phyloP scores from a whole-genome alignment of 306 rosid species.

The Lathyrus tuberosus region DNA sequence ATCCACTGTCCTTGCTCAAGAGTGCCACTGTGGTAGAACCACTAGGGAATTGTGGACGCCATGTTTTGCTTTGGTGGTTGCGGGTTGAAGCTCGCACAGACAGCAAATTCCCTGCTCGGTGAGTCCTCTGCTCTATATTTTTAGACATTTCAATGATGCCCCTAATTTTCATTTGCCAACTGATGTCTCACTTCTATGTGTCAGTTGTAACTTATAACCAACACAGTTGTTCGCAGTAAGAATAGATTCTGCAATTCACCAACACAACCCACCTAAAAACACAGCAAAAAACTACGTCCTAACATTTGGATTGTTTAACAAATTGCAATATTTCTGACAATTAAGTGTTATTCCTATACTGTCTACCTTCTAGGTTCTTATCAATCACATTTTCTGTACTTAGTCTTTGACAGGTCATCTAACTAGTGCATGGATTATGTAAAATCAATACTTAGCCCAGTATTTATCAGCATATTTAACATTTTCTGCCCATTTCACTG shows the following conservation, averaged over 20 bases:
- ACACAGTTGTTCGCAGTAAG: not conserved
- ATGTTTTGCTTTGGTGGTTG: slow-evolving; percentile 93
- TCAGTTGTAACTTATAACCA: not conserved
- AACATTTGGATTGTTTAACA: slow-evolving; percentile 8
- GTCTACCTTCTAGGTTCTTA: no score
- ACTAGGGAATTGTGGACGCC: slow-evolving; percentile 94
- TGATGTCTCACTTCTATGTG: slow-evolving; percentile 3
- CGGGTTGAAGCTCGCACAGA: slow-evolving; percentile 98
- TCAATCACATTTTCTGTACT: no score
- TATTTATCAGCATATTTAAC: not conserved
- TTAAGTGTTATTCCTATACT: no score
- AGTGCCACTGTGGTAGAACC: slow-evolving; percentile 83
- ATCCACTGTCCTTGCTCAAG: slow-evolving; percentile 84
- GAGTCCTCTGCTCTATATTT: slow-evolving; percentile 41
- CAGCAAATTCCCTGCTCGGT: slow-evolving; percentile 96
- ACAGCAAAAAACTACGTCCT: not conserved
- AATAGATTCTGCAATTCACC: not conserved
- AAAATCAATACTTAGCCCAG: not conserved
- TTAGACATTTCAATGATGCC: not conserved
- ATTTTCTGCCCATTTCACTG: slow-evolving; percentile 24
- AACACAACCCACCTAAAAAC: not conserved
- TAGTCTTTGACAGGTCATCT: not conserved
- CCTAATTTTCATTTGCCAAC: slow-evolving; percentile 9
- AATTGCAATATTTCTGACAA: slow-evolving; percentile 15
- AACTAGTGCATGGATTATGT: slow-evolving; percentile 27